Evolutionary conservation across 129 eudicot genomes (phyloP), one percentile per base, ranked within the genome.

Genomic region (Flaveria robusta): DNA sequence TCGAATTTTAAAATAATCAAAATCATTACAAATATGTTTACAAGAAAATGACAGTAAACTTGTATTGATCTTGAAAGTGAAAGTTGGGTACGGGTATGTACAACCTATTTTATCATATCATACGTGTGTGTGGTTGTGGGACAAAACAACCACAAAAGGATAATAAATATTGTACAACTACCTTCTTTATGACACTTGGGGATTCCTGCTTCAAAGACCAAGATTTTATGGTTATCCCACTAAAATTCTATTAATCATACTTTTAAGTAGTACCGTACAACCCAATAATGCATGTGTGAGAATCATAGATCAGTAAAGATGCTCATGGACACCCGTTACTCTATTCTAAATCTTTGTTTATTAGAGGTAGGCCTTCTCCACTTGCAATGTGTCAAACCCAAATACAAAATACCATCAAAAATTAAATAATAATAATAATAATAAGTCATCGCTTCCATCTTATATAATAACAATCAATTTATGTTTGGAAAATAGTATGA

Each of bases 31-130:
- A 59, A 59, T 2, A 16, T 24, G 66, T 22, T 23, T 11, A 26
- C 12, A 58, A 24, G 37, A 58, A 59, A 59, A 59, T 24, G 18
- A 59, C 66, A 56, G 55, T 7, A 24, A 73, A 41, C 39, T 8
- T 29, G 34, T 65, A 22, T 72, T 65, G 43, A 79, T 66, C 15
- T 11, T 54, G 58, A 73, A 66, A 66, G 47, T 69, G 79, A 56
- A 42, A 73, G 74, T 79, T 80, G 83, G 83, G 83, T 73, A 80
- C 79, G 83, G 83, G 74, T 74, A 51, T 72, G 83, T 73, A 80
- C 83, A 66, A 26, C 59, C 22, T 52, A 39, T 65, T 54, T 66
- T 79, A 46, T 29, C 6, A 63, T 29, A 29, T 63, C 22, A 45
- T 20, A 39, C 39, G 26, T 42, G 47, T 43, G 71, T 62, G 46